These are phyloP conservation scores for Hansenula sp. DNA, from an alignment of 1,139 yeast genomes.

Conservation along the genomic window DNA sequence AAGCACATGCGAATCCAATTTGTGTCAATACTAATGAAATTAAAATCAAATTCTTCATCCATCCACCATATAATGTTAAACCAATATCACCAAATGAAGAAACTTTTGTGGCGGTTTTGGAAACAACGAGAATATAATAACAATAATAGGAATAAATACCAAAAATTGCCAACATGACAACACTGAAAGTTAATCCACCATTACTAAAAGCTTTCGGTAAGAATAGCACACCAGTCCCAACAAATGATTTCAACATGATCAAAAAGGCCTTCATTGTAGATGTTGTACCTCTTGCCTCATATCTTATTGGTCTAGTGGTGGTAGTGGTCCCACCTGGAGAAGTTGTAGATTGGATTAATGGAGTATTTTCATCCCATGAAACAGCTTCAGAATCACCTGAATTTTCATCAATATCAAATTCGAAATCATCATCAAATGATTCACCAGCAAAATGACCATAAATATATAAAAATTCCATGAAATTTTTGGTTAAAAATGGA, in stretches of 20 bases:
- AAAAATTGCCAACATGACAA: constrained; percentile 47
- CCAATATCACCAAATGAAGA: constrained; percentile 79
- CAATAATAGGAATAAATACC: constrained; percentile 70
- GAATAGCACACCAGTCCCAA: constrained; percentile 78
- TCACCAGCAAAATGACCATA: constrained; percentile 88
- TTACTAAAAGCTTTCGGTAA: constrained; percentile 70
- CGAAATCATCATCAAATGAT: constrained; percentile 70
- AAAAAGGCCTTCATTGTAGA: constrained; percentile 66
- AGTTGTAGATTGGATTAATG: constrained; percentile 35
- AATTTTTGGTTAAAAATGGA: constrained; percentile 60
- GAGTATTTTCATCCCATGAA: constrained; percentile 42
- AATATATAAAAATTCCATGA: constrained; percentile 67
- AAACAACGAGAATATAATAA: constrained; percentile 54
- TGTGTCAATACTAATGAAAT: constrained; percentile 65
- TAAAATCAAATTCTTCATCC: constrained; percentile 55
- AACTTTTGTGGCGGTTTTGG: constrained; percentile 56
- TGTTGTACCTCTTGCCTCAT: constrained; percentile 49
- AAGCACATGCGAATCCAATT: constrained; percentile 75
- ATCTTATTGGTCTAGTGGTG: constrained; percentile 6
- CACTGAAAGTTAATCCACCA: constrained; percentile 66
- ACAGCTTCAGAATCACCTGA: constrained; percentile 17
- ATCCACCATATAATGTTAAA: constrained; percentile 52
- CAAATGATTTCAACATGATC: constrained; percentile 64
- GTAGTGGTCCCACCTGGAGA: constrained; percentile 6
- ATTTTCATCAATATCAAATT: constrained; percentile 31